A percentile compares a stretch with the other conserved stretches of the same genome.
Evolutionary conservation across 352 stramenopile species (phyloP).

Genomic region (Phytophthora kernoviae): DNA sequence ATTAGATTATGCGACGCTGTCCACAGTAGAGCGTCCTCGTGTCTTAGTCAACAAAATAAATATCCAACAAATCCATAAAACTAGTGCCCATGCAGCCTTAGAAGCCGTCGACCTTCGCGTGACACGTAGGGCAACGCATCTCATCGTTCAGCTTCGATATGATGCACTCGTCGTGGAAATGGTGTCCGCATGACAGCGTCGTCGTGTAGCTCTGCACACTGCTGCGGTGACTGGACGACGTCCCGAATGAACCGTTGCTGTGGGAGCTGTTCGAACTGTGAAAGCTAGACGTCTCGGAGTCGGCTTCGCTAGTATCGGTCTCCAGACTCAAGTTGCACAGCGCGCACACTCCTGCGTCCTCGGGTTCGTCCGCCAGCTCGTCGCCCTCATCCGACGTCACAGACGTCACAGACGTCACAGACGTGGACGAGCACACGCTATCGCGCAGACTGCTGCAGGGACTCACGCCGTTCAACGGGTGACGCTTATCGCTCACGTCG

Average conservation of each 20-base stretch:
- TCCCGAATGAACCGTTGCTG: constrained; percentile 8
- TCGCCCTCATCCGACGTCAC: constrained; percentile 25
- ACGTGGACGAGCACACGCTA: constrained; percentile 8
- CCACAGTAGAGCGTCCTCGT: too few species aligned
- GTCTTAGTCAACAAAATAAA: too few species aligned
- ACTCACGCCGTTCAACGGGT: constrained; percentile 28
- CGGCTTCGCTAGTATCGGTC: constrained; percentile 5
- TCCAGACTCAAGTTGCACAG: constrained; percentile 24
- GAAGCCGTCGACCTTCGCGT: constrained; percentile 2
- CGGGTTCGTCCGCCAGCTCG: constrained; percentile 11
- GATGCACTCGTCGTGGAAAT: constrained; percentile 72
- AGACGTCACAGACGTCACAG: constrained; percentile 6
- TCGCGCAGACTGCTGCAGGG: constrained; percentile 7
- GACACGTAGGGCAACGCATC: constrained; percentile 50
- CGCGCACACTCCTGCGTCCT: constrained; percentile 19
- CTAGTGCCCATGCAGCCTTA: not conserved
- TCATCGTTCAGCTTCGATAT: constrained; percentile 53
- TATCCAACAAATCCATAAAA: too few species aligned
- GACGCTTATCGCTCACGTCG: constrained; percentile 31
- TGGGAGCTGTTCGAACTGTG: constrained; percentile 6
- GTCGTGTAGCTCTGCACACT: constrained; percentile 40
- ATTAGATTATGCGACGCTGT: too few species aligned
- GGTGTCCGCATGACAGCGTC: constrained; percentile 50
- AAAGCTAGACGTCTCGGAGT: constrained; percentile 1
- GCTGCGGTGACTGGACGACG: constrained; percentile 16